phyloP scores from a whole-genome alignment of 2,329 filamentous ascomycete species.

The Diatrype stigma region DNA sequence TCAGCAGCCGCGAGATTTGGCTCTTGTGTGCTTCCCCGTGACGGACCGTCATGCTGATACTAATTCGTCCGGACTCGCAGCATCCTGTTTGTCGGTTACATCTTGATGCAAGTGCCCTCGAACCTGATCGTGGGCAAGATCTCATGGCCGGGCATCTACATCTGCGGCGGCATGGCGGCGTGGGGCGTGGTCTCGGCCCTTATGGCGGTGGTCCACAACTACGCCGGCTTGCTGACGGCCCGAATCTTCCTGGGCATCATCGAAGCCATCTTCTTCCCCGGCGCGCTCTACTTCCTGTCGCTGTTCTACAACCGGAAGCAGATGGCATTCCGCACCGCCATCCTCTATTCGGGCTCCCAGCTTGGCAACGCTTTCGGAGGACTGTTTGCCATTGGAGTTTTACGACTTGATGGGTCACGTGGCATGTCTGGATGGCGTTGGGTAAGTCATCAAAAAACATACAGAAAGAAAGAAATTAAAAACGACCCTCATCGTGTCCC shows the following conservation, averaged over 20 bases:
- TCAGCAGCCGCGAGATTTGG: too few species aligned
- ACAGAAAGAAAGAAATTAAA: too few species aligned
- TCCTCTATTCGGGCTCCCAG: constrained; percentile 28
- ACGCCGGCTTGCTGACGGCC: constrained; percentile 39
- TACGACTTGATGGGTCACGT: constrained; percentile 20
- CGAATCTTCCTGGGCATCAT: constrained; percentile 49
- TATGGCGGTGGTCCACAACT: constrained; percentile 44
- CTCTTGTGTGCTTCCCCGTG: too few species aligned
- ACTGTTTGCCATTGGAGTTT: constrained; percentile 29
- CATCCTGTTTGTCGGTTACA: constrained; percentile 29
- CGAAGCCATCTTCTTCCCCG: constrained; percentile 53
- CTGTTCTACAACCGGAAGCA: constrained; percentile 37
- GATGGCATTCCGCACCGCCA: constrained; percentile 28
- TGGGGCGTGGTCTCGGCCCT: constrained; percentile 47
- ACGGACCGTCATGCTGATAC: too few species aligned
- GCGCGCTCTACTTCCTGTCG: constrained; percentile 34
- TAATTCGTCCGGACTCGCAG: constrained; percentile 5
- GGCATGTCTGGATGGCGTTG: constrained; percentile 25
- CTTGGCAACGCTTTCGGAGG: constrained; percentile 32
- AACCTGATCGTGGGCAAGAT: constrained; percentile 33
- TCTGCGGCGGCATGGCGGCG: constrained; percentile 43
- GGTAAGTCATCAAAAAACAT: constrained; percentile 13
- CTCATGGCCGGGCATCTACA: constrained; percentile 43
- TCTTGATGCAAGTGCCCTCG: constrained; percentile 32
- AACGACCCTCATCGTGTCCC: too few species aligned